Evolutionary conservation across 768 basidiomycete genomes (phyloP).

Genomic region (Phallus indusiatus): DNA sequence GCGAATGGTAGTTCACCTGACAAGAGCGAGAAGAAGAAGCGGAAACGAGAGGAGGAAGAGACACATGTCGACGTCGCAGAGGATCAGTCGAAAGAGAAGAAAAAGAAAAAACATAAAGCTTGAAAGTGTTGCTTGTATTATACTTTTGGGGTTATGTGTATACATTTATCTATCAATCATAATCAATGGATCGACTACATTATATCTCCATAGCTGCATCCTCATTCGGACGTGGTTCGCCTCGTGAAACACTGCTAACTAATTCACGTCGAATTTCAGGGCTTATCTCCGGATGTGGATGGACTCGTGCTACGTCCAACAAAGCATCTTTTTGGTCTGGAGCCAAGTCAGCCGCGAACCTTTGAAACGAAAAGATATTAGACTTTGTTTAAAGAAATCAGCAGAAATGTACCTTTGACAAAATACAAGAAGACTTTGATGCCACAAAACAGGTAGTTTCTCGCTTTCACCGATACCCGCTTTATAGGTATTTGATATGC

Average conservation of each 20-base stretch:
- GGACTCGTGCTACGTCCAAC: conserved; percentile 82
- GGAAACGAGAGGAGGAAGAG: conserved; percentile 10
- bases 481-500: conserved; percentile 86
- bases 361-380: conserved; percentile 21
- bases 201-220: conserved; percentile 47
- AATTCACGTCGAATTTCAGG: conserved; percentile 87
- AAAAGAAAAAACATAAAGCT: conserved; percentile 4
- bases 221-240: conserved; percentile 60
- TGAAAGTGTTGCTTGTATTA: background rate
- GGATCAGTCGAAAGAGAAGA: conserved; percentile 1
- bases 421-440: conserved; percentile 92
- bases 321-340: conserved; percentile 97
- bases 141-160: background rate
- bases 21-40: background rate
- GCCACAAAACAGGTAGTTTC: conserved; percentile 95
- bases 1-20: conserved; percentile 9
- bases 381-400: background rate
- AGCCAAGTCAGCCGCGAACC: conserved; percentile 89
- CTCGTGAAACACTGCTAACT: conserved; percentile 77
- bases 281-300: conserved; percentile 81
- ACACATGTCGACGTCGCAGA: background rate
- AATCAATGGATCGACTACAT: background rate
- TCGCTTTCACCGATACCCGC: conserved; percentile 58
- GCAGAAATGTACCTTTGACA: conserved; percentile 59
- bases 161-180: background rate